A percentile compares a stretch with the other conserved stretches of the same genome.
phyloP scores from a whole-genome alignment of 352 stramenopile species.

The Phytophthora aleatoria region DNA sequence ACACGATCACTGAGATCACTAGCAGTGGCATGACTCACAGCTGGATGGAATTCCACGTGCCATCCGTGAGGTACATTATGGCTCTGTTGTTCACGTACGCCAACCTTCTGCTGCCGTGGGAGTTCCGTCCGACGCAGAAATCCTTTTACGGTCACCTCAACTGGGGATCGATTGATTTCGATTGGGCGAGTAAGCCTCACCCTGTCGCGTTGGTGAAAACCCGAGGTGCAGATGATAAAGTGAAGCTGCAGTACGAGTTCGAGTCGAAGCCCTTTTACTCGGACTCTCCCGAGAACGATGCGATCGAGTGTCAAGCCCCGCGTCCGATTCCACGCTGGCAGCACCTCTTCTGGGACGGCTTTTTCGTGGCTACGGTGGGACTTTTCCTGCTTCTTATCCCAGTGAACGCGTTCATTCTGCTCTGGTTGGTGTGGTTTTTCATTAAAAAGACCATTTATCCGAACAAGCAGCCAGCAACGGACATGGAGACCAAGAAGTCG shows the following conservation, averaged over 20 bases:
- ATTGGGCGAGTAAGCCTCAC: constrained; percentile 70
- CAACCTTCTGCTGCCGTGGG: constrained; percentile 79
- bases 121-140: constrained; percentile 67
- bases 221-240: constrained; percentile 59
- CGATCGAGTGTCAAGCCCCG: constrained; percentile 48
- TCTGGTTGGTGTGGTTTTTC: constrained; percentile 73
- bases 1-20: constrained; percentile 86
- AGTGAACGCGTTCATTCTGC: constrained; percentile 51
- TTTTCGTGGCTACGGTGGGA: constrained; percentile 42
- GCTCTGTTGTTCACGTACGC: constrained; percentile 70
- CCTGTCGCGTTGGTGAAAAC: constrained; percentile 65
- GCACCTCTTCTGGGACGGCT: constrained; percentile 44
- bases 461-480: constrained; percentile 7
- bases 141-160: constrained; percentile 90
- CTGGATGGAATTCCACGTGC: constrained; percentile 87
- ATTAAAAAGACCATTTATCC: constrained; percentile 40
- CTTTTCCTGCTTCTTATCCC: constrained; percentile 60
- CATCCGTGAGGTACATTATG: constrained; percentile 56
- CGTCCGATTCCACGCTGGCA: constrained; percentile 41
- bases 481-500: constrained; percentile 36
- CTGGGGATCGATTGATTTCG: constrained; percentile 93
- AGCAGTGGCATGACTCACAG: constrained; percentile 95
- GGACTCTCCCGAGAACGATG: constrained; percentile 47
- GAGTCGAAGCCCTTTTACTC: constrained; percentile 50
- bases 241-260: constrained; percentile 75